Evolutionary conservation across 2,329 filamentous ascomycete species (phyloP), one percentile per base, ranked within the genome.

Genomic region (Pseudogymnoascus pannorum): DNA sequence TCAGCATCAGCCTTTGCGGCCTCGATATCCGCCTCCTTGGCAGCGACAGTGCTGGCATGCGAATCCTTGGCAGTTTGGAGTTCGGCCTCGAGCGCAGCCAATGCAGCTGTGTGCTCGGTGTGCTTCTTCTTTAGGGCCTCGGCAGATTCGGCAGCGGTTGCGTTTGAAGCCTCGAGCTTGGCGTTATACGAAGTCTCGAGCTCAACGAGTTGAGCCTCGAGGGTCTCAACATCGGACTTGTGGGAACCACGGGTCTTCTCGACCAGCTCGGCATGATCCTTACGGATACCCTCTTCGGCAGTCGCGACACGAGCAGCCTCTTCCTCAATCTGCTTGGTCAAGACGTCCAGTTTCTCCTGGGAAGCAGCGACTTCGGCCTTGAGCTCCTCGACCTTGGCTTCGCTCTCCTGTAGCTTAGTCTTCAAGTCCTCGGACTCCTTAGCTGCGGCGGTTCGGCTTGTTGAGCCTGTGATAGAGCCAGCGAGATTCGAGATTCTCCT

Each of bases 361-460:
- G 81, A 83, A 7, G 78, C 73, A 62, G 78, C 74, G 57, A 87
- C 78, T 66, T 87, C 80, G 5, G 76, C 75, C 70, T 82, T 84
- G 29, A 87, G 77, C 11, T 79, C 73, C 60, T 81, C 77, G 8
- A 87, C 80, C 68, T 85, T 81, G 5, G 77, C 71, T 68, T 87
- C 83, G 64, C 82, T 84, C 31, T 82, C 78, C 4, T 77, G 75
- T 20, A 87, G 75, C 72, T 86, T 85, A 6, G 76, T 72, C 74
- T 84, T 87, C 44, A 87, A 76, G 51, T 83, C 79, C 58, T 87
- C 84, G 3, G 83, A 74, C 67, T 84, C 83, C 73, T 83, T 86
- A 18, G 78, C 70, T 6, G 73, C 66, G 14, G 76, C 73, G 16
- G 72, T 68, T 51, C 57, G 57, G 9, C 31, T 33, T 9, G 77